Conservation (phyloP, 2,329 filamentous ascomycete genomes). For the Colletotrichum sidae region DNA sequence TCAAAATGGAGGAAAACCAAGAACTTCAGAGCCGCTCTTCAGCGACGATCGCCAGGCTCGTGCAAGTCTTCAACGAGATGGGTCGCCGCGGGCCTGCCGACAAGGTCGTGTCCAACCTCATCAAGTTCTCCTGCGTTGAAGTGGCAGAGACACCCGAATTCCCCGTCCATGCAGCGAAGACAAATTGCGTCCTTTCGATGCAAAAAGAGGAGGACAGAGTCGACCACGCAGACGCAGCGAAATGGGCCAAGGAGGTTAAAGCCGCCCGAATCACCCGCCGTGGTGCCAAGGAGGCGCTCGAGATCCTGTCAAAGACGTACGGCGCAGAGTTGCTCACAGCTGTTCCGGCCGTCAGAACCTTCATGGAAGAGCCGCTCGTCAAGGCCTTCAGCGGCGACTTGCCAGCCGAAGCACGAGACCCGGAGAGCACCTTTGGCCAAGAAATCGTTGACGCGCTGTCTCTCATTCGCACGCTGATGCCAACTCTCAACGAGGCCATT, state of each 20-base stretch:
- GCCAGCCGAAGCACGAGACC: constrained; percentile 78
- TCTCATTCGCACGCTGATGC: constrained; percentile 89
- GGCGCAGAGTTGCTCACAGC: constrained; percentile 81
- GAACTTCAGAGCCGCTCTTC: constrained; percentile 90
- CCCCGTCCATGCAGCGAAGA: constrained; percentile 81
- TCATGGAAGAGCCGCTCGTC: constrained; percentile 85
- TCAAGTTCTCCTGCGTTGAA: constrained; percentile 98
- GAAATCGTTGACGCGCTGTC: constrained; percentile 95
- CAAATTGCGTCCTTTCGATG: constrained; percentile 87
- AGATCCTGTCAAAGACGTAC: constrained; percentile 85
- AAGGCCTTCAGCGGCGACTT: constrained; percentile 79
- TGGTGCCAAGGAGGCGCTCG: constrained; percentile 92
- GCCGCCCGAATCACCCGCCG: constrained; percentile 90
- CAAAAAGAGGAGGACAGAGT: constrained; percentile 97
- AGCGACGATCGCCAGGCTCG: constrained; percentile 82
- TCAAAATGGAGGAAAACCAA: constrained; percentile 93
- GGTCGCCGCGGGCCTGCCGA: constrained; percentile 88
- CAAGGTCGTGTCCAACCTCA: constrained; percentile 94
- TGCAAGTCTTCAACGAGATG: constrained; percentile 85
- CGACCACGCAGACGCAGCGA: constrained; percentile 90
- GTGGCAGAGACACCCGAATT: constrained; percentile 98
- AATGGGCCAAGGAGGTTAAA: constrained; percentile 89
- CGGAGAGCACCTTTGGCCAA: constrained; percentile 83
- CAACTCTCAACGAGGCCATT: constrained; percentile 82
- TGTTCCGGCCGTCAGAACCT: constrained; percentile 82